Percentiles rank a stretch among this genome's conserved stretches.
Conservation (phyloP, 2,329 filamentous ascomycete species). For the Trichoderma sp. region DNA sequence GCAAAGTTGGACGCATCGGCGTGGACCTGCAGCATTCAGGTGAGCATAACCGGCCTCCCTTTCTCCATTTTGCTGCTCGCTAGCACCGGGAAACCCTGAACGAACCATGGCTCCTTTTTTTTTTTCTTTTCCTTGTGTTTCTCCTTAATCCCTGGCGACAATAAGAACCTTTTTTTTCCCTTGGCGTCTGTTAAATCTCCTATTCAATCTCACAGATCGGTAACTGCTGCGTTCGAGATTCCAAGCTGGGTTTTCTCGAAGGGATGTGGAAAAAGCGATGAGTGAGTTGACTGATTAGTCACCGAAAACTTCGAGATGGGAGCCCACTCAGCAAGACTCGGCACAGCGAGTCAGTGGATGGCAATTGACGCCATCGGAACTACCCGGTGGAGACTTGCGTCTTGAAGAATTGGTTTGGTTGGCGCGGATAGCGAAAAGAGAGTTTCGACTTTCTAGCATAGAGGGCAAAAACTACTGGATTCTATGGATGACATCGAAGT, state of each 20-base stretch:
- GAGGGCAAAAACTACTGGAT: neutral
- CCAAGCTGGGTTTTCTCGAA: conserved; percentile 11
- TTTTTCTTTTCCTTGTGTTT: neutral
- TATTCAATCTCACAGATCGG: conserved; percentile 25
- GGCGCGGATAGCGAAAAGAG: neutral
- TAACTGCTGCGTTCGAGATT: conserved; percentile 9
- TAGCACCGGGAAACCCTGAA: conserved; percentile 8
- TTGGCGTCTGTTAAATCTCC: conserved; percentile 25
- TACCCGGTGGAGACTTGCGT: conserved; percentile 3
- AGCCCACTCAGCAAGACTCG: conserved; percentile 14
- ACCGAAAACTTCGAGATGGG: conserved; percentile 26
- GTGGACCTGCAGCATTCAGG: conserved; percentile 60
- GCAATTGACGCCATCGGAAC: conserved; percentile 28
- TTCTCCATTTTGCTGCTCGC: neutral
- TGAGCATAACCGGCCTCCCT: conserved; percentile 21
- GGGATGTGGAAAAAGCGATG: conserved; percentile 4
- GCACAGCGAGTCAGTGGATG: conserved; percentile 9
- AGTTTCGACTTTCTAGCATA: neutral
- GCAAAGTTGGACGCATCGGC: conserved; percentile 78
- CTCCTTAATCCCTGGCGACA: conserved; percentile 18
- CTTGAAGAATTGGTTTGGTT: neutral
- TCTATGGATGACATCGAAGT: neutral
- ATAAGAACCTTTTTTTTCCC: conserved; percentile 20
- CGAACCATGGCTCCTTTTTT: conserved; percentile 28
- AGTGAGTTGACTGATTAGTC: conserved; percentile 26